Evolutionary conservation across 2,329 filamentous ascomycete genomes (phyloP).

Genomic region (Didymella lethalis): DNA sequence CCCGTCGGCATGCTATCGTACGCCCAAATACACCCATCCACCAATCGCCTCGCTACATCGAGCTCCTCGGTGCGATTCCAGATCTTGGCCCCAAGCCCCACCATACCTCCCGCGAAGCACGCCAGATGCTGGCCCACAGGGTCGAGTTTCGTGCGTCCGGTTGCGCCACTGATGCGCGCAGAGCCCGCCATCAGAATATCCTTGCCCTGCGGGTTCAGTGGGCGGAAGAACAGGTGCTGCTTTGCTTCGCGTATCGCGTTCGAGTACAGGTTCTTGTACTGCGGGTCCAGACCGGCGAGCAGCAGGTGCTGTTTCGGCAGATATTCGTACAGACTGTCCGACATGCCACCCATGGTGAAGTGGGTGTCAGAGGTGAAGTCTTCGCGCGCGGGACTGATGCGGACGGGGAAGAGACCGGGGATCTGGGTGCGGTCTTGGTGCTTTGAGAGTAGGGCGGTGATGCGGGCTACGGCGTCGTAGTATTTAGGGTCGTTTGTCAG

Average conservation of each 20-base stretch:
- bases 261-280: constrained; percentile 77
- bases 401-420: constrained; percentile 50
- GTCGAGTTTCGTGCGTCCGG: constrained; percentile 53
- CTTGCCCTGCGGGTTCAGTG: constrained; percentile 71
- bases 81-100: constrained; percentile 61
- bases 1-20: constrained; percentile 59
- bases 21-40: constrained; percentile 65
- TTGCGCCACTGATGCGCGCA: constrained; percentile 49
- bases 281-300: constrained; percentile 74
- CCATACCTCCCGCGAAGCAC: constrained; percentile 65
- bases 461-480: constrained; percentile 50
- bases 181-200: constrained; percentile 79
- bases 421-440: constrained; percentile 48
- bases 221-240: constrained; percentile 77
- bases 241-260: constrained; percentile 72
- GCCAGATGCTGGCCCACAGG: constrained; percentile 60
- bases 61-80: constrained; percentile 60
- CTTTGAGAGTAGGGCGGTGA: constrained; percentile 44
- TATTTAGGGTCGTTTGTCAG: constrained; percentile 50
- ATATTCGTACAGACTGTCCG: constrained; percentile 66
- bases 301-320: constrained; percentile 73
- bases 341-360: constrained; percentile 64
- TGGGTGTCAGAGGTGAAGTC: constrained; percentile 39
- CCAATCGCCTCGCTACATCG: constrained; percentile 59
- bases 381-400: constrained; percentile 43